These are phyloP conservation scores for Oryza nivara DNA, from an alignment of 176 grass and related monocot species.

Conservation along the genomic window DNA sequence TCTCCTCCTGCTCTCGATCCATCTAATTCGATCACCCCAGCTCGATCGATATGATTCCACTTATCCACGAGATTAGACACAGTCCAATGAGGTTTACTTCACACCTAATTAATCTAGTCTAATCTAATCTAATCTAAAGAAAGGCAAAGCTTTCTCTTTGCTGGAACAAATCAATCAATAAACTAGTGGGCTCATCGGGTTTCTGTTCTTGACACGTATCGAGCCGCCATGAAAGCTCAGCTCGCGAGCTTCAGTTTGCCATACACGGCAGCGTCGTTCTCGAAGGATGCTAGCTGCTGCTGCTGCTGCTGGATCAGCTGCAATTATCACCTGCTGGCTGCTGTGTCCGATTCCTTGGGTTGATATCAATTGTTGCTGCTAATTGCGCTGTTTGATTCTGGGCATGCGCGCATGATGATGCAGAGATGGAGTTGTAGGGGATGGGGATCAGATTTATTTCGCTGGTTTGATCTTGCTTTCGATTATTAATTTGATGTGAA, in stretches of 20 bases:
- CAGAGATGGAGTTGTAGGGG: not conserved
- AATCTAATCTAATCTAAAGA: not conserved
- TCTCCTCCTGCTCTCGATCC: not conserved
- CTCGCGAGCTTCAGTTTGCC: too few relatives aligned
- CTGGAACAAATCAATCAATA: not conserved
- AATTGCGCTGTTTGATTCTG: not conserved
- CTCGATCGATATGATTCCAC: not conserved
- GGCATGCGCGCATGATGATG: not conserved
- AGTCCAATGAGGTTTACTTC: not conserved
- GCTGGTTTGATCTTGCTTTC: not conserved
- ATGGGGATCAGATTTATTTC: not conserved
- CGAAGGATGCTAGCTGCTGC: not conserved
- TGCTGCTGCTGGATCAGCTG: not conserved
- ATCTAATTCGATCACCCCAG: not conserved
- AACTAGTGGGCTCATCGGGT: not conserved
- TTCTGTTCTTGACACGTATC: constrained; percentile 27
- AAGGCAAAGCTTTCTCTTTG: not conserved
- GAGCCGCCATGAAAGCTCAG: not conserved
- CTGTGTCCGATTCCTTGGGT: not conserved
- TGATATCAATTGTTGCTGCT: not conserved
- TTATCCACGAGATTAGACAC: not conserved
- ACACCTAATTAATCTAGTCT: not conserved
- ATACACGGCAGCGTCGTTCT: not conserved
- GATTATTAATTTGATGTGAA: too few relatives aligned
- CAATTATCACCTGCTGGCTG: not conserved